These are phyloP conservation scores for Solanum pinnatisectum DNA, from an alignment of 257 asterid genomes.

Conservation along the genomic window DNA sequence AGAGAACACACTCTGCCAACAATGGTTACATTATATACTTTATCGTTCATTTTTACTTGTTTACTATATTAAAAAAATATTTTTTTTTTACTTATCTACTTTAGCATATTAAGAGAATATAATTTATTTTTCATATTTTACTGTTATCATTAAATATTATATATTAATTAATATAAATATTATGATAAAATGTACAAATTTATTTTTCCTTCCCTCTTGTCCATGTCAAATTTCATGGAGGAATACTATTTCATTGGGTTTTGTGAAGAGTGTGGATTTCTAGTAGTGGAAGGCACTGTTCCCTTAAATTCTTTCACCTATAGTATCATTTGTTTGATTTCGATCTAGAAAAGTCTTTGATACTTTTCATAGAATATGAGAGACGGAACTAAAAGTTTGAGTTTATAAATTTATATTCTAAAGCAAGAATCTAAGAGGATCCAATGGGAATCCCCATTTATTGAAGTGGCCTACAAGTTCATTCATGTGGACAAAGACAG, in stretches of 20 bases:
- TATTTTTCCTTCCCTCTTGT: not conserved
- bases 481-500: not conserved
- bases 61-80: fast-evolving
- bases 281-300: not conserved
- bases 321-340: not conserved
- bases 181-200: not conserved
- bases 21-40: not conserved
- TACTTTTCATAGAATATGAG: not conserved
- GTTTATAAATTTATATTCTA: not conserved
- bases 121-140: not conserved
- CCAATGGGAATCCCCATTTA: not conserved
- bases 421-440: not conserved
- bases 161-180: not conserved
- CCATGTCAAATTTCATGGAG: not conserved
- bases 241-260: not conserved
- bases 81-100: not conserved
- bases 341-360: not conserved
- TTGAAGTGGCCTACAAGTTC: not conserved
- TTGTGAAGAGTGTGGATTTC: not conserved
- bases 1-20: not conserved
- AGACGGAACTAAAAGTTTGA: not conserved
- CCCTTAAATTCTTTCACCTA: not conserved
- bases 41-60: too few species aligned
- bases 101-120: not conserved
- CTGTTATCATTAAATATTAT: not conserved